Evolutionary conservation across 2,329 filamentous ascomycete species (phyloP).

Genomic region (Scytalidium lignicola): DNA sequence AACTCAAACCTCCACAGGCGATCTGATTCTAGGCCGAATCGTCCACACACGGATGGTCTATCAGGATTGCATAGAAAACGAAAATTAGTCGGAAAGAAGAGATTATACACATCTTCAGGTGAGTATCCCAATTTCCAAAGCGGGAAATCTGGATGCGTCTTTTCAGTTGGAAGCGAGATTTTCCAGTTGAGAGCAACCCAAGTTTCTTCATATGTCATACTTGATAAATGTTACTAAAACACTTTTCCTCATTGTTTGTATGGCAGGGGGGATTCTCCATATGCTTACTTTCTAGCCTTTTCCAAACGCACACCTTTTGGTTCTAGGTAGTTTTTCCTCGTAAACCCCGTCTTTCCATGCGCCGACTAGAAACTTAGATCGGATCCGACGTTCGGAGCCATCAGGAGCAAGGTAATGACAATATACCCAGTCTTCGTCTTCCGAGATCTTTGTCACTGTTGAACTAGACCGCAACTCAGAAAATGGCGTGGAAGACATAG

Average conservation of each 20-base stretch:
- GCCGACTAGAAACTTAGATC: slow-evolving; percentile 18
- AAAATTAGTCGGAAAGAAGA: slow-evolving; percentile 37
- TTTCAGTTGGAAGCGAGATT: slow-evolving; percentile 36
- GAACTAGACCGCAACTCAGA: neutral
- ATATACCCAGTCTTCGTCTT: slow-evolving; percentile 4
- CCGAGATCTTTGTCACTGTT: slow-evolving; percentile 1
- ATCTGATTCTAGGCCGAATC: slow-evolving; percentile 24
- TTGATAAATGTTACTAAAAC: neutral
- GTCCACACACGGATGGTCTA: slow-evolving; percentile 21
- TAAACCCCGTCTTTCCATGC: slow-evolving; percentile 29
- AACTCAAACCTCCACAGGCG: slow-evolving; percentile 31
- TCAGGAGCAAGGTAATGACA: neutral
- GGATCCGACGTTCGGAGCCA: slow-evolving; percentile 5
- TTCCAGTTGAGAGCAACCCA: slow-evolving; percentile 46
- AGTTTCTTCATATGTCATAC: slow-evolving; percentile 26
- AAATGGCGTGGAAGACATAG: neutral
- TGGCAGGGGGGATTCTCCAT: slow-evolving; percentile 10
- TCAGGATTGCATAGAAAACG: slow-evolving; percentile 24
- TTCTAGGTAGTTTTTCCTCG: slow-evolving; percentile 26
- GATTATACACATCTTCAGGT: slow-evolving; percentile 41
- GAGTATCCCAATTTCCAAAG: slow-evolving; percentile 41
- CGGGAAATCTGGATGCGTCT: slow-evolving; percentile 42
- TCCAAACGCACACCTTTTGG: slow-evolving; percentile 18
- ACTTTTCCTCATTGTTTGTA: slow-evolving; percentile 4
- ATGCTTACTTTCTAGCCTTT: neutral